Conservation (phyloP, 495 filamentous ascomycete species). For the Penicillium waksmanii region DNA sequence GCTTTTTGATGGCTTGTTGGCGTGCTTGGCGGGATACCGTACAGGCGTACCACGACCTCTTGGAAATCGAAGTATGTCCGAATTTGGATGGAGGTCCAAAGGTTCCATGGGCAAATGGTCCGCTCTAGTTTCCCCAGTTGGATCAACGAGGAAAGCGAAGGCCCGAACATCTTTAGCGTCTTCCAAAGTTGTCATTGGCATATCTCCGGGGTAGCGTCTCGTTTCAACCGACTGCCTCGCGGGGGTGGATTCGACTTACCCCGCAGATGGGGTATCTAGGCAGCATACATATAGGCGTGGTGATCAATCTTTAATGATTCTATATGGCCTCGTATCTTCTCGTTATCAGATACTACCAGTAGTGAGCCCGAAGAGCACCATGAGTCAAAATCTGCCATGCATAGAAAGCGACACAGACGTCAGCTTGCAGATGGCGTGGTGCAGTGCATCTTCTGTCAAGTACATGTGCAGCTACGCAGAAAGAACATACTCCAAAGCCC, state of each 20-base stretch:
- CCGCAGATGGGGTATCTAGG: conserved; percentile 2
- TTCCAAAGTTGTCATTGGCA: neutral
- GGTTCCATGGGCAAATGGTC: neutral
- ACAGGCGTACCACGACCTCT: neutral
- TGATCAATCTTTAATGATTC: neutral
- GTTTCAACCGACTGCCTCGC: neutral
- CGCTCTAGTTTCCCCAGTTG: conserved; percentile 7
- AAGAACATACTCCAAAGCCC: neutral
- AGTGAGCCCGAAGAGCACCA: neutral
- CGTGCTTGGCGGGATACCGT: neutral
- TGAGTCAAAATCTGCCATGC: neutral
- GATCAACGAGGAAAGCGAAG: neutral
- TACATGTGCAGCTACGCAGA: neutral
- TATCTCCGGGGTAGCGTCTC: neutral
- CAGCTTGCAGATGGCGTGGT: neutral
- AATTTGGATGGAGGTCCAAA: neutral
- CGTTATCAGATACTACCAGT: neutral
- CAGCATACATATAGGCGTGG: neutral
- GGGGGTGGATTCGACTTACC: conserved; percentile 6
- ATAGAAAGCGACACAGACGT: neutral
- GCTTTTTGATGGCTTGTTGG: conserved; percentile 1
- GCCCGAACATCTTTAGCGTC: neutral
- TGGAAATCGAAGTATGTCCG: neutral
- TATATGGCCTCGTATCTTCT: neutral
- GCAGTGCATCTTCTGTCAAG: neutral